Base-by-base conservation (phyloP, 1,284 basidiomycete genomes). In the Pascua sp. region DNA sequence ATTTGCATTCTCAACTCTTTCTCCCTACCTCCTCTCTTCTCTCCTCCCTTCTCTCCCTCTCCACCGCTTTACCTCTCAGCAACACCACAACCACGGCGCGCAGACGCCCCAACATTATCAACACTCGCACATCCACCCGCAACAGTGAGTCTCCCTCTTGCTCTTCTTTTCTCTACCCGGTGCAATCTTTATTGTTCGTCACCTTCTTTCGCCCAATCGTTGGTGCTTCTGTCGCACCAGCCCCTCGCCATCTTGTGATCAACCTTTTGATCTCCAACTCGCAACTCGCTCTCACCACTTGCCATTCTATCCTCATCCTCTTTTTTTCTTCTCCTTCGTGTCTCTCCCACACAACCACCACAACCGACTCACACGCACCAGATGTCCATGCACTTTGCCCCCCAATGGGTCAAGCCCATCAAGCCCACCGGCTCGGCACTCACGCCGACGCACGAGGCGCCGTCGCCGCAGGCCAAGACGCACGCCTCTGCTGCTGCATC, bases 341-440 rank as follows among this genome's bases (percentile, higher is more conserved):
- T 49, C 24, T 15, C 41, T 13, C 36, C 54, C 42, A 16, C 42
- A 37, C 15, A n/a, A 13, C 18, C 16, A 38, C 16, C 2, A 18
- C 42, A 17, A 17, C 49, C 17, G 17, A 24, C 47, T 24, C 48
- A 15, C 18, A 37, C 24, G 11, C 8, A 36, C 18, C 59, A 72
- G 69, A 75, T 76, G 73, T 76, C 73, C 42, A 74, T 76, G 58
- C 73, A 76, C 63, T 76, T 76, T 61, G 73, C 72, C 51, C 73
- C 73, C 57, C 73, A 76, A 67, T 76, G 72, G 72, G 70, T 70
- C 64, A 74, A 75, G 57, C 71, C 73, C 62, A 74, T 76, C 69
- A 76, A 76, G 61, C 72, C 73, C 17, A 64, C 72, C 48, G 72
- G 71, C 37, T 65, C 69, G 40, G 48, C 56, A 12, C 39, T 67